Evolutionary conservation across 2,329 filamentous ascomycete genomes (phyloP), one percentile per base, ranked within the genome.

Genomic region (Sclerotinia nivalis): DNA sequence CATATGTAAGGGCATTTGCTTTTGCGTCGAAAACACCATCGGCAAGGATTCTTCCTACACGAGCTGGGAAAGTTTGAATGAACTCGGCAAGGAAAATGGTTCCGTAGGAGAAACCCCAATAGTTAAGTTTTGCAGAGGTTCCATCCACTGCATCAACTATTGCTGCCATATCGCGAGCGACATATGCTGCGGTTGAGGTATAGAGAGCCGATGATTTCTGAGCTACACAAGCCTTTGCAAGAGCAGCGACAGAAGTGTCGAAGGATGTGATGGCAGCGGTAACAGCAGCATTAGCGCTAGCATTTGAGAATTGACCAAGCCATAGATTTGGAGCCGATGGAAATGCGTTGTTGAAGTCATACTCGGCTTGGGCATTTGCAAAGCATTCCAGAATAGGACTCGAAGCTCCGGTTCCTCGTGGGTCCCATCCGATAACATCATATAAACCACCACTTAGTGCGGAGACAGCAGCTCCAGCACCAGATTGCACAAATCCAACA

Each of bases 91-190:
- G 82, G 7, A 83, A 75, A 10, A 81, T 73, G 0, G 80, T 82
- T 6, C 82, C 82, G 69, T 86, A 86, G 3, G 83, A 85, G 65
- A 85, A 80, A 0, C 84, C 83, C 77, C 83, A 81, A 72, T 84
- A 86, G 73, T 83, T 82, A 40, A 86, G 72, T 65, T 72, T 72
- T 69, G 60, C 60, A 20, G 31, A 37, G 22, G 60, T 10, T 7
- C 60, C 60, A 25, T 64, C 60, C 7, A 50, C 34, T 52, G 60
- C 60, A 28, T 64, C 71, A 4, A 73, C 66, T 45, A 73, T 73
- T 10, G 71, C 62, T 40, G 69, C 68, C 72, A 73, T 73, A 45
- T 73, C 72, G 34, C 72, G 56, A 40, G 70, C 71, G 25, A 73
- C 69, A 68, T 73, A 73, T 47, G 70, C 70, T 8, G 72, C 67